Conservation (phyloP, 2,329 filamentous ascomycete species). For the Paraphoma sp. region DNA sequence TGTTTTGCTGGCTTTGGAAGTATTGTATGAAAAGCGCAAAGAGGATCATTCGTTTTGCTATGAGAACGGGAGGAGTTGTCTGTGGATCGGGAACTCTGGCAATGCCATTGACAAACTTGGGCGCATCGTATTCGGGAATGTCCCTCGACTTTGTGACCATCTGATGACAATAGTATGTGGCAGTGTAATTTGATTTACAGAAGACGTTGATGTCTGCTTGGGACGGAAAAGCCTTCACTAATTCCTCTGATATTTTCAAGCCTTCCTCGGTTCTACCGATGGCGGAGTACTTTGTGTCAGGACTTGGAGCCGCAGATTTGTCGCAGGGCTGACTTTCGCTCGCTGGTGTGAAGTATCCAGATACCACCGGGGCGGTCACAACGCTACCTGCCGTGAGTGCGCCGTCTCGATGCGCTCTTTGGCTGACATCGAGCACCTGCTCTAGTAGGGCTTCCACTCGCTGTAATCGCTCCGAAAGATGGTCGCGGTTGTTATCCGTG, state of each 20-base stretch:
- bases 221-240: slow-evolving; percentile 15
- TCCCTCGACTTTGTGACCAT: slow-evolving; percentile 12
- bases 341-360: background rate
- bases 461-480: slow-evolving; percentile 12
- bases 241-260: slow-evolving; percentile 6
- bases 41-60: slow-evolving; percentile 44
- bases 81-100: slow-evolving; percentile 9
- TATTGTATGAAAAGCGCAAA: slow-evolving; percentile 39
- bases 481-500: slow-evolving; percentile 1
- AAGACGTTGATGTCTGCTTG: slow-evolving; percentile 16
- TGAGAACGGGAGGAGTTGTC: slow-evolving; percentile 32
- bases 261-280: slow-evolving; percentile 2
- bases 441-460: slow-evolving; percentile 17
- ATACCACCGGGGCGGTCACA: background rate
- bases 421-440: slow-evolving; percentile 6
- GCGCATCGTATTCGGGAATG: slow-evolving; percentile 9
- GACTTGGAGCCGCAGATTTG: background rate
- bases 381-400: too few species aligned
- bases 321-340: background rate
- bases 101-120: slow-evolving; percentile 7
- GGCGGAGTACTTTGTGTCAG: background rate
- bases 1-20: slow-evolving; percentile 3
- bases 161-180: slow-evolving; percentile 12
- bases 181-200: slow-evolving; percentile 11
- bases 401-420: background rate